Percentiles rank a stretch among this genome's conserved stretches.
phyloP scores from a whole-genome alignment of 2,329 filamentous ascomycete genomes.

The Cercospora brassicicola region DNA sequence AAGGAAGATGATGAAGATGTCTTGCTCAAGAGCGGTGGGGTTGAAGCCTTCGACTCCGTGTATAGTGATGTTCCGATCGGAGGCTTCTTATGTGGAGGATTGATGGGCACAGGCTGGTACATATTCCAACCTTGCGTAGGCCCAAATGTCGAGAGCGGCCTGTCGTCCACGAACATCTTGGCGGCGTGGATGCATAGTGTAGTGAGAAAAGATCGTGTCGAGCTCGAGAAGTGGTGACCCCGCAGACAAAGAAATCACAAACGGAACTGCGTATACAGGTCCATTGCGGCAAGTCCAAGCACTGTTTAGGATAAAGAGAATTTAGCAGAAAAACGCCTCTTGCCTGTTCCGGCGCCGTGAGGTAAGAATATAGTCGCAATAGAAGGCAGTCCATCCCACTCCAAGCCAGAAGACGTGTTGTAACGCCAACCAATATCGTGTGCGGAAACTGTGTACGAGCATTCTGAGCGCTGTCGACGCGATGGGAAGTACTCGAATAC shows the following conservation, averaged over 20 bases:
- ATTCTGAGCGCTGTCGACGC: neutral
- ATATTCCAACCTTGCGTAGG: conserved; percentile 28
- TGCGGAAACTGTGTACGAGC: neutral
- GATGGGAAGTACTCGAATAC: neutral
- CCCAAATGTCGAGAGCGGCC: conserved; percentile 28
- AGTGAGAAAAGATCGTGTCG: neutral
- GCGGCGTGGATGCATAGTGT: neutral
- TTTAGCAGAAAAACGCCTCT: neutral
- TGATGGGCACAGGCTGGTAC: conserved; percentile 8
- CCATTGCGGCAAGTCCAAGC: conserved; percentile 2
- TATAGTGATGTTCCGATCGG: conserved; percentile 15
- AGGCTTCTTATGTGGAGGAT: conserved; percentile 22
- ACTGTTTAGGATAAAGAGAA: conserved; percentile 12
- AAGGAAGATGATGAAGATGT: conserved; percentile 28
- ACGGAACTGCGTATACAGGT: neutral
- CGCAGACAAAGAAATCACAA: conserved; percentile 15
- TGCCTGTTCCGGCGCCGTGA: neutral
- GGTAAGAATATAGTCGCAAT: neutral
- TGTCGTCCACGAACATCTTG: conserved; percentile 32
- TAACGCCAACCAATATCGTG: neutral
- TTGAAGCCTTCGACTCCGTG: conserved; percentile 9
- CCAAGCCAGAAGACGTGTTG: neutral
- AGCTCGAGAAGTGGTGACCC: neutral
- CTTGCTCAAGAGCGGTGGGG: conserved; percentile 15
- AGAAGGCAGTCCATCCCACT: neutral